A percentile compares a stretch with the other conserved stretches of the same genome.
phyloP scores from a whole-genome alignment of 2,329 filamentous ascomycete genomes.

The Ophiostoma tasmaniense region DNA sequence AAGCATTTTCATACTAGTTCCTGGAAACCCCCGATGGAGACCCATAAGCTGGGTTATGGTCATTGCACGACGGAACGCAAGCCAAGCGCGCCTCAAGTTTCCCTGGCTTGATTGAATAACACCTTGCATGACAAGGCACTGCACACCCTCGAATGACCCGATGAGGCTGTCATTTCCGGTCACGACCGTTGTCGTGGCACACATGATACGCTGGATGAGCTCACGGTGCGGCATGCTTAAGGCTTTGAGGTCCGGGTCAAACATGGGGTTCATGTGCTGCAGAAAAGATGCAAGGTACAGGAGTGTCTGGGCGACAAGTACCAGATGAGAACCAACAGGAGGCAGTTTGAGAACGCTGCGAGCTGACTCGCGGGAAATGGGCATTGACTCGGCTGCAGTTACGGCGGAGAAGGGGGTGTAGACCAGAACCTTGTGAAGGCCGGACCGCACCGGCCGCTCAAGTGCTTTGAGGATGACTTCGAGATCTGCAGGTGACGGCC shows the following conservation, averaged over 20 bases:
- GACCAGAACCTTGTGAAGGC: conserved; percentile 8
- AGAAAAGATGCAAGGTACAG: conserved; percentile 28
- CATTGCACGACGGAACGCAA: conserved; percentile 37
- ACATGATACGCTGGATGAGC: conserved; percentile 11
- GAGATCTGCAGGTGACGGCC: conserved; percentile 11
- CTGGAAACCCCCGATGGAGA: conserved; percentile 12
- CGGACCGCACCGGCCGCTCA: neutral
- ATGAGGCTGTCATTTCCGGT: conserved; percentile 39
- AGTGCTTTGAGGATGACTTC: conserved; percentile 5
- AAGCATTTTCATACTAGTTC: conserved; percentile 22
- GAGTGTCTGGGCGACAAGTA: conserved; percentile 29
- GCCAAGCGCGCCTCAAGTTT: conserved; percentile 38
- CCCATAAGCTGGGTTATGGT: conserved; percentile 22
- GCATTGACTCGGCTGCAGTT: conserved; percentile 9
- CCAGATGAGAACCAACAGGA: conserved; percentile 23
- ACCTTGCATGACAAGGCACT: conserved; percentile 40
- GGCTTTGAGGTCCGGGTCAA: conserved; percentile 10
- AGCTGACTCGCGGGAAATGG: neutral
- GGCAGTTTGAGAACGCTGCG: conserved; percentile 9
- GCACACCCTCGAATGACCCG: conserved; percentile 40
- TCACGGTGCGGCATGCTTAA: conserved; percentile 9
- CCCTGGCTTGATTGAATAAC: conserved; percentile 40
- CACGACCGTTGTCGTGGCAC: conserved; percentile 27
- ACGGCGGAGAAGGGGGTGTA: conserved; percentile 10
- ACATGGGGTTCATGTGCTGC: conserved; percentile 22